Evolutionary conservation across 768 basidiomycete species (phyloP).

Genomic region (Boletus rufocinnamomeus): DNA sequence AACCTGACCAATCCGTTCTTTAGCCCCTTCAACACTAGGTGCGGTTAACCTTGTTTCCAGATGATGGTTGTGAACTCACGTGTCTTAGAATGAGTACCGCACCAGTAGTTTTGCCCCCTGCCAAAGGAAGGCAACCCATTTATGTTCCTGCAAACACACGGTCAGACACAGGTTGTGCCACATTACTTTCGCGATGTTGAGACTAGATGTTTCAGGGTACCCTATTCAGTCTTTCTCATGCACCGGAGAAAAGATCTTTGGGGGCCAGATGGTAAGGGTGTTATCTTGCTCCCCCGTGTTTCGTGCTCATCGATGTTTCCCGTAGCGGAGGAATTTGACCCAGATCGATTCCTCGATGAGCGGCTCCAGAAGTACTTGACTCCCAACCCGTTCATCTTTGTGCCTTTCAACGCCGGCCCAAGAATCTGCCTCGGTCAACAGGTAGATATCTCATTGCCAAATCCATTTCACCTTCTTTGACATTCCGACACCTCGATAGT

Average conservation of each 20-base stretch:
- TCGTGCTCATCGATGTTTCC: neutral
- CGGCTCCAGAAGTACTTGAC: conserved; percentile 54
- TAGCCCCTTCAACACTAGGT: conserved; percentile 33
- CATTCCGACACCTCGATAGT: conserved; percentile 36
- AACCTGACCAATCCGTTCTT: neutral
- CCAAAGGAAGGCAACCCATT: conserved; percentile 28
- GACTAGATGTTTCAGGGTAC: conserved; percentile 28
- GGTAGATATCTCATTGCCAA: conserved; percentile 16
- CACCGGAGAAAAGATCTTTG: conserved; percentile 64
- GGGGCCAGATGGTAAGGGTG: conserved; percentile 60
- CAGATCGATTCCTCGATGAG: conserved; percentile 66
- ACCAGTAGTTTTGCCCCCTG: conserved; percentile 26
- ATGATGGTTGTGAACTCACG: neutral
- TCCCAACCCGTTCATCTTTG: conserved; percentile 54
- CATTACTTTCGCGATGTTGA: neutral
- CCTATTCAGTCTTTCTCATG: conserved; percentile 56
- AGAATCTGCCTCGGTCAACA: conserved; percentile 42
- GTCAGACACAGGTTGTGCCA: conserved; percentile 14
- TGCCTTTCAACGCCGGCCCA: conserved; percentile 44
- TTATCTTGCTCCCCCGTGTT: neutral
- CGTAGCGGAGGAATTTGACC: conserved; percentile 58
- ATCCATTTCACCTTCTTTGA: neutral
- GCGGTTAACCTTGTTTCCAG: neutral
- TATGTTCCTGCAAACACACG: conserved; percentile 36
- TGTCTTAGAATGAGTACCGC: conserved; percentile 25